phyloP scores from a whole-genome alignment of 352 stramenopile species.

The Chrysophaeum taylorii region DNA sequence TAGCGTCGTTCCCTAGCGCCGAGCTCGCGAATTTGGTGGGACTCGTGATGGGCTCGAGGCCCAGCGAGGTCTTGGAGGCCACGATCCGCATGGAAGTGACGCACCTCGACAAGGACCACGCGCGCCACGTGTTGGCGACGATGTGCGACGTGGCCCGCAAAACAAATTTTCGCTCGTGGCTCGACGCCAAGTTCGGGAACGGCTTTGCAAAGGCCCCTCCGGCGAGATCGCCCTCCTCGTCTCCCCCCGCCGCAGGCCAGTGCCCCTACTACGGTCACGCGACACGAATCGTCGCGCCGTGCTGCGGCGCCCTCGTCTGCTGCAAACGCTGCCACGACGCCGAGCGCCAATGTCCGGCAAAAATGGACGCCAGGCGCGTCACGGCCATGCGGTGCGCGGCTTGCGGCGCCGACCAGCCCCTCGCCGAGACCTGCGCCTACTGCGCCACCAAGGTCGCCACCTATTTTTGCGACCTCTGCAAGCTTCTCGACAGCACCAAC shows the following conservation, averaged over 20 bases:
- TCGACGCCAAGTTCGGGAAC: background rate
- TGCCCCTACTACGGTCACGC: conserved; percentile 67
- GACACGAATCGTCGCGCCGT: conserved; percentile 67
- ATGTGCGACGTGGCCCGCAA: background rate
- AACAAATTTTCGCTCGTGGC: background rate
- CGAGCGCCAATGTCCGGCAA: conserved; percentile 22
- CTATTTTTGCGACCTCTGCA: conserved; percentile 88
- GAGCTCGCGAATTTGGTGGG: conserved; percentile 66
- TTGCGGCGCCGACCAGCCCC: conserved; percentile 44
- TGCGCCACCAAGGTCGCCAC: conserved; percentile 59
- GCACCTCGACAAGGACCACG: background rate
- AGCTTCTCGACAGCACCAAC: conserved; percentile 76
- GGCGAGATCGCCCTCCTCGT: background rate
- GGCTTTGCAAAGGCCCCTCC: too few relatives aligned
- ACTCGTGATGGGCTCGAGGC: conserved; percentile 65
- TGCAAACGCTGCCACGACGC: conserved; percentile 75
- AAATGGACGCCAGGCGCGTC: conserved; percentile 14
- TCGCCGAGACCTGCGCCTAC: conserved; percentile 37
- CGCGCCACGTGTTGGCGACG: background rate
- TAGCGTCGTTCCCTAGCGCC: conserved; percentile 40
- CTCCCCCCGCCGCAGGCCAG: conserved; percentile 15
- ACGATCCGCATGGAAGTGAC: conserved; percentile 10
- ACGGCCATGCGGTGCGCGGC: background rate
- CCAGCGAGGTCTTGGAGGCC: background rate
- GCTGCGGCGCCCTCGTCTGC: conserved; percentile 70